Evolutionary conservation across 83 land plant genomes (phyloP).

Genomic region (Larix sibirica): DNA sequence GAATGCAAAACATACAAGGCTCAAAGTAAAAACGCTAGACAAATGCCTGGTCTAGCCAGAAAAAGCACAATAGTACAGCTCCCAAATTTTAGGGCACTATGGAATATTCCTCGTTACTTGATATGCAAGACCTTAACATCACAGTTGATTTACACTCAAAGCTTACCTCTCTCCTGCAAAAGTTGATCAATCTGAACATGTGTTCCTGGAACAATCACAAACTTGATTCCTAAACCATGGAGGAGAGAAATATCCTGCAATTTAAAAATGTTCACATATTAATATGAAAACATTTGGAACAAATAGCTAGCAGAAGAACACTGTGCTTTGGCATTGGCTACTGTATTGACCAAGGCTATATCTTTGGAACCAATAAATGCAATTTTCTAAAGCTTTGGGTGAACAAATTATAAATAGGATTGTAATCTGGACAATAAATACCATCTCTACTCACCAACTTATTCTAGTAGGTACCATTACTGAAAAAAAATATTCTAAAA

Average conservation of each 20-base stretch:
- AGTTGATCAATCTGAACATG: conserved; percentile 90
- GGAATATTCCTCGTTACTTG: not conserved
- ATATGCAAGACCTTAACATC: not conserved
- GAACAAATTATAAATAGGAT: not conserved
- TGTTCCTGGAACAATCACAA: conserved; percentile 91
- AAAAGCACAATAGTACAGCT: not conserved
- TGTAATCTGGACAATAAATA: not conserved
- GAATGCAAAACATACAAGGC: not conserved
- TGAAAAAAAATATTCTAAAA: not conserved
- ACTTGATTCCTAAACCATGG: conserved; percentile 89
- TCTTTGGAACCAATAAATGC: not conserved
- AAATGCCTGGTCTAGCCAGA: not conserved
- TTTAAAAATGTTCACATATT: not conserved
- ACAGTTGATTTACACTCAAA: not conserved
- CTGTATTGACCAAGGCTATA: not conserved
- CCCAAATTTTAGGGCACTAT: not conserved
- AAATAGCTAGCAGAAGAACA: too few relatives aligned
- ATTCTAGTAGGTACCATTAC: not conserved
- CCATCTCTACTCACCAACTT: not conserved
- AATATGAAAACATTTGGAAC: too few relatives aligned
- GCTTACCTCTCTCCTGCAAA: conserved; percentile 77
- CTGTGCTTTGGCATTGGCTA: too few relatives aligned
- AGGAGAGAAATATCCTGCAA: conserved; percentile 94
- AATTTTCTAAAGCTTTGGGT: not conserved
- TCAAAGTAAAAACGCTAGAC: not conserved